phyloP scores from a whole-genome alignment of 495 filamentous ascomycete genomes.

The Tuber aestivum region DNA sequence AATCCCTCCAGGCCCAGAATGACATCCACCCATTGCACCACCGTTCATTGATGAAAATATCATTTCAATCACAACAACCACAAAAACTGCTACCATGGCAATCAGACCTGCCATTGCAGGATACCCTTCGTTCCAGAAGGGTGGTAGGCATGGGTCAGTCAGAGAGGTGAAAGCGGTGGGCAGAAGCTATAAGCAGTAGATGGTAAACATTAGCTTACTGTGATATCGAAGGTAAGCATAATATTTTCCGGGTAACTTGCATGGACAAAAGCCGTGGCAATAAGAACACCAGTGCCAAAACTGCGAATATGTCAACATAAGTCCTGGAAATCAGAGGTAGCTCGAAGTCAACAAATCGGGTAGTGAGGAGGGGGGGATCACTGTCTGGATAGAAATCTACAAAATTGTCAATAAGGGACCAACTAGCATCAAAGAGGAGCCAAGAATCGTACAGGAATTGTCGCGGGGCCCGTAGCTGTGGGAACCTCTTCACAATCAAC shows the following conservation, averaged over 20 bases:
- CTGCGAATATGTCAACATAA: constrained; percentile 7
- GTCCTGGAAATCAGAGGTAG: background rate
- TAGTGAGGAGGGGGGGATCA: constrained; percentile 42
- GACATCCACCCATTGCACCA: constrained; percentile 37
- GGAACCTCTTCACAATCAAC: constrained; percentile 46
- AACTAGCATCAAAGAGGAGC: constrained; percentile 35
- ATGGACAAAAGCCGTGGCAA: constrained; percentile 87
- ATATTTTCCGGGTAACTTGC: constrained; percentile 52
- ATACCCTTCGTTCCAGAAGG: constrained; percentile 66
- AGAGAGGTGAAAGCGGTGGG: constrained; percentile 77
- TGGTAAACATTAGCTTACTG: constrained; percentile 69
- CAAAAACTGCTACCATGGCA: constrained; percentile 71
- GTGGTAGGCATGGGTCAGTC: constrained; percentile 72
- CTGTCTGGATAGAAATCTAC: constrained; percentile 39
- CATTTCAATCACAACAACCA: constrained; percentile 71
- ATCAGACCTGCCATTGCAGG: constrained; percentile 70
- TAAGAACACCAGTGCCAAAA: constrained; percentile 79
- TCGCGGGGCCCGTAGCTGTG: constrained; percentile 43
- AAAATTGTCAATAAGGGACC: constrained; percentile 30
- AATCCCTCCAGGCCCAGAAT: constrained; percentile 22
- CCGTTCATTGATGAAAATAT: constrained; percentile 54
- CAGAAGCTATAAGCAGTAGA: constrained; percentile 51
- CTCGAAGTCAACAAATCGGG: constrained; percentile 26
- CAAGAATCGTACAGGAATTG: constrained; percentile 49
- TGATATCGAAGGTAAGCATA: constrained; percentile 60